Evolutionary conservation across 345 rosid genomes (phyloP), one percentile per base, ranked within the genome.

Genomic region (Salix exigua): DNA sequence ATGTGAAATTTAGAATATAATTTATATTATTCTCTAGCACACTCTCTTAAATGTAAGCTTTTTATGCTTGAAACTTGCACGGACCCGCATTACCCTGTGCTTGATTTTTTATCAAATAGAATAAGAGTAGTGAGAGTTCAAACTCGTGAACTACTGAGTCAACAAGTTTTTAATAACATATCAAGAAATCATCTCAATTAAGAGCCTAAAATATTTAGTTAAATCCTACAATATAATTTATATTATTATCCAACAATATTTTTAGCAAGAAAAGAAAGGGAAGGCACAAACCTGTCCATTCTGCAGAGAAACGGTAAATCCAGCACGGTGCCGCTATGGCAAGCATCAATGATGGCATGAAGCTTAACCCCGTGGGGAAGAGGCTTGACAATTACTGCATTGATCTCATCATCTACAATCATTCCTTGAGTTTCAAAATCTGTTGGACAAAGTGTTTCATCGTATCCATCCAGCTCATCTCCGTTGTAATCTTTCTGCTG

Each of bases 391-490:
- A 93, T 85, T 3, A 88, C 85, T 13, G 89, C 82, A 80, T 95
- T 95, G 78, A 95, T 91, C 88, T 95, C 97, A 61, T 95, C 92
- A 63, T 95, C 99, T 1, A 93, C 82, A 35, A 95, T 90, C 90
- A 88, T 89, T 77, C 99, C 99, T 68, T 91, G 84, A 35, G 88
- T 87, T 74, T 73, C 75, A 38, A 90, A 88, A 76, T 95, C 99
- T 11, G 81, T 6, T 0, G 97, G 99, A 72, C 97, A 94, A 62
- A 95, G 94, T 5, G 97, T 91, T 83, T 95, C 99, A 18, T 95
- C 97, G 51, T 65, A 92, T 25, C 99, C 99, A 75, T 95, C 97
- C 30, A 88, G 58, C 84, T 95, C 99, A 33, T 95, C 97, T 37
- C 89, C 93, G 10, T 70, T 80, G 74, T 74, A 17, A 84, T 93